phyloP scores from a whole-genome alignment of 139 green algal genomes.

The Volvox reticuliferus region DNA sequence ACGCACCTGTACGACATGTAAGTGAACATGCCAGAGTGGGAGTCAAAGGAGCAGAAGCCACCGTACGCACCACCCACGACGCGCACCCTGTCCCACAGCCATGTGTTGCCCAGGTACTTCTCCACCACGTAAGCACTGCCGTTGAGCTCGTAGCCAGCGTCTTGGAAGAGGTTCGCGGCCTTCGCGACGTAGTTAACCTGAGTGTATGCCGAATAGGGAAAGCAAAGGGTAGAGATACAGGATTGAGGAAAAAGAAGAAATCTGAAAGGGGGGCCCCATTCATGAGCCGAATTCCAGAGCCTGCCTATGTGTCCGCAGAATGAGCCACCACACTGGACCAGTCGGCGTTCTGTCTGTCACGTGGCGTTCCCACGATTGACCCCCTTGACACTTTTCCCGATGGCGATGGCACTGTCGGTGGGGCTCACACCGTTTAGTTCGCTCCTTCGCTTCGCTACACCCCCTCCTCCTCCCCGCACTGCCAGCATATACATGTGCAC shows the following conservation, averaged over 20 bases:
- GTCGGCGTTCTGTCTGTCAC: background rate
- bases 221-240: background rate
- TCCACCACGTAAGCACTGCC: constrained; percentile 95
- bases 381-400: too few relatives aligned
- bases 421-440: too few relatives aligned
- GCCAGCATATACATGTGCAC: background rate
- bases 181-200: constrained; percentile 99
- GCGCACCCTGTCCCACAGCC: constrained; percentile 97
- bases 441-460: background rate
- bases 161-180: constrained; percentile 94
- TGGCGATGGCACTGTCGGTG: too few relatives aligned
- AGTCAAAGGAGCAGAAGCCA: constrained; percentile 98
- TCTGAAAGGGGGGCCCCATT: background rate
- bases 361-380: background rate
- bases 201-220: background rate
- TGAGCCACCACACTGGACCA: background rate
- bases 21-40: constrained; percentile 92
- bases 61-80: constrained; percentile 97
- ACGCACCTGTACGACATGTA: constrained; percentile 90
- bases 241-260: background rate
- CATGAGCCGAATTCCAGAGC: too few relatives aligned
- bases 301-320: too few relatives aligned
- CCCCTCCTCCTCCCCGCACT: background rate
- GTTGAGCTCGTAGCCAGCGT: constrained; percentile 93
- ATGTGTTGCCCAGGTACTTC: constrained; percentile 96